A percentile compares a stretch with the other conserved stretches of the same genome.
These are phyloP conservation scores for Gossypium schwendimanii DNA, from an alignment of 441 rosid species.

Conservation along the genomic window DNA sequence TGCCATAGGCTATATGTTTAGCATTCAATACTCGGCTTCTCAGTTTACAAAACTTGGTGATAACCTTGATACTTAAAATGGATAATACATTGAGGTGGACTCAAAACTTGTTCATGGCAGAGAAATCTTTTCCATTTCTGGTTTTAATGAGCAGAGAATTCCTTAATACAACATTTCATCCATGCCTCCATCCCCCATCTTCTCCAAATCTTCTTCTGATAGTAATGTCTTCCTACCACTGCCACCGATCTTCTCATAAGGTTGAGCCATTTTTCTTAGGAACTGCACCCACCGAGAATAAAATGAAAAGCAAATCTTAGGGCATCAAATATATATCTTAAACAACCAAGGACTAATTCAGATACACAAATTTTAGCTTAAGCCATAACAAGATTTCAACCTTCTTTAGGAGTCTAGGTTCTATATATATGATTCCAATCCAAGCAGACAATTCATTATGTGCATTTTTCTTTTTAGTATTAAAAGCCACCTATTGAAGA, in stretches of 20 bases:
- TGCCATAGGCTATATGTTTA: not conserved
- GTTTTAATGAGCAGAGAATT: not conserved
- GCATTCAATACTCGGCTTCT: not conserved
- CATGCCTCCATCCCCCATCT: slow-evolving; percentile 52
- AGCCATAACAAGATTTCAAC: not conserved
- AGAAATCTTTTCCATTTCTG: slow-evolving; percentile 7
- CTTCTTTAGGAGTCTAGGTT: not conserved
- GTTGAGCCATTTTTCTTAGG: slow-evolving; percentile 94
- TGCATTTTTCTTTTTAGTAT: not conserved
- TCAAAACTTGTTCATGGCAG: not conserved
- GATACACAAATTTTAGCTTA: not conserved
- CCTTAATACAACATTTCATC: slow-evolving; percentile 45
- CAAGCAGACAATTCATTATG: not conserved
- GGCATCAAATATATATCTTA: not conserved
- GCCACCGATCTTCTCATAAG: slow-evolving; percentile 64
- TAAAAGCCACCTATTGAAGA: not conserved
- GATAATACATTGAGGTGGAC: not conserved
- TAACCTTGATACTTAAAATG: not conserved
- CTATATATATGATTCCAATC: not conserved
- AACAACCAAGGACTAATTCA: not conserved
- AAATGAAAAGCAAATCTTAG: not conserved
- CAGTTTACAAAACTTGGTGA: not conserved
- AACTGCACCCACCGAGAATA: slow-evolving; percentile 36
- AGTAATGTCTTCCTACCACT: slow-evolving; percentile 63
- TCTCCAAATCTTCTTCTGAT: slow-evolving; percentile 82